Evolutionary conservation across 2,329 filamentous ascomycete species (phyloP), one percentile per base, ranked within the genome.

Genomic region (Cladorrhinum sp.): DNA sequence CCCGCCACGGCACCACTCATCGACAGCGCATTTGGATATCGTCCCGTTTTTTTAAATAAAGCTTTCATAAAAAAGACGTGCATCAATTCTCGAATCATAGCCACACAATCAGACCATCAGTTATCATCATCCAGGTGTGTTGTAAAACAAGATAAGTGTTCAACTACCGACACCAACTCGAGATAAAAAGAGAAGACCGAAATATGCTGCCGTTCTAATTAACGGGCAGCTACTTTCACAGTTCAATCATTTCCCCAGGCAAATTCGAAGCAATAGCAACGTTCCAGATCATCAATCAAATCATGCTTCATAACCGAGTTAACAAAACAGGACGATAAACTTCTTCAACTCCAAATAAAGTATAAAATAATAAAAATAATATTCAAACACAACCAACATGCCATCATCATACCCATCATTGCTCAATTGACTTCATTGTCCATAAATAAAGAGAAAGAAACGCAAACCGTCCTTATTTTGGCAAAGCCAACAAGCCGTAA

Each of bases 401-500:
- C 9, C 9, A 50, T 6, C 46, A 50, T 24, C 46, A 21, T 14
- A 5, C 3, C 46, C 3, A n/a, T 50, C 18, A 21, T 20, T 21
- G 5, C 39, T 46, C 18, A 30, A 30, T 30, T 30, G 26, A 30
- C 39, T 46, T 46, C 5, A 16, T 20, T 46, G 5, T 18, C 14
- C 21, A 12, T 46, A 46, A 46, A 46, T 3, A 46, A 46, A 46
- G 18, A 4, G 2, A 46, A 51, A 16, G 18, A 39, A 50, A 12
- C 4, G 21, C 50, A 42, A 18, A 14, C 24, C 24, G 16, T 12
- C 12, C 2, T 21, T 26, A 49, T 30, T 57, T 52, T 4, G 69
- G 69, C 61, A 94, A 74, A 23, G 90, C 88, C 73, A 96, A 75
- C 68, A 93, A 83, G 1, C 91, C 87, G 78, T 94, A 96, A 73